Evolutionary conservation across 352 stramenopile species (phyloP).

Genomic region (Hyaloperonospora brassicae): DNA sequence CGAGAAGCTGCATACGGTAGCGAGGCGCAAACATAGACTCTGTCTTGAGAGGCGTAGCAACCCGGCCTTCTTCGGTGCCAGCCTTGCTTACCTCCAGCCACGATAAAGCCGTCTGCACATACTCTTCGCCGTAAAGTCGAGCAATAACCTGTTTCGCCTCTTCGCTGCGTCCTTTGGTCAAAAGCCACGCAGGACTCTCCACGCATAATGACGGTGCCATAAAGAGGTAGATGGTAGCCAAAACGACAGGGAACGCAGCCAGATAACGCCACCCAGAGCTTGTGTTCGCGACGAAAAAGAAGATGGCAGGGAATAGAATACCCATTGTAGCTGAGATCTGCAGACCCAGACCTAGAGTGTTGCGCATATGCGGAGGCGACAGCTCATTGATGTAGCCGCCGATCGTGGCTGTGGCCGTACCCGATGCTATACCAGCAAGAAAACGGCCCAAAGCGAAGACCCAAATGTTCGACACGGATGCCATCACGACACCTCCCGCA

Average conservation of each 20-base stretch:
- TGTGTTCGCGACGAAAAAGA: constrained; percentile 21
- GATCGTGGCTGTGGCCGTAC: constrained; percentile 31
- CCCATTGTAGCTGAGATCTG: constrained; percentile 16
- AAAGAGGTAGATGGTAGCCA: constrained; percentile 16
- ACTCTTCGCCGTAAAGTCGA: constrained; percentile 17
- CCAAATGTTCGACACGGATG: constrained; percentile 23
- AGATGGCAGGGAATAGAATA: constrained; percentile 13
- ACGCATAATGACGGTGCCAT: constrained; percentile 16
- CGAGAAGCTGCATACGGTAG: constrained; percentile 40
- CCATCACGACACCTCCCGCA: constrained; percentile 19
- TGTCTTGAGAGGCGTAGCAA: constrained; percentile 11
- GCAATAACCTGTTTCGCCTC: constrained; percentile 19
- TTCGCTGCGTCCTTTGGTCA: constrained; percentile 12
- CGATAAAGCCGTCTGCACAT: constrained; percentile 20
- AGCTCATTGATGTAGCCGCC: constrained; percentile 23
- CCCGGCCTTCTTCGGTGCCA: constrained; percentile 12
- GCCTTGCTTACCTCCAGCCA: constrained; percentile 20
- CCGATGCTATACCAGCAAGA: constrained; percentile 33
- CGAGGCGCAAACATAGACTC: constrained; percentile 33
- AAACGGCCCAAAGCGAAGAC: constrained; percentile 18
- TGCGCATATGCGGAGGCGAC: constrained; percentile 18
- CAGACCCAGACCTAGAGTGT: constrained; percentile 12
- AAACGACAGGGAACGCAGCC: constrained; percentile 15
- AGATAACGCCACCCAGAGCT: constrained; percentile 20
- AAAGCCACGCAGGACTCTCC: constrained; percentile 34